A percentile compares a stretch with the other conserved stretches of the same genome.
phyloP scores from a whole-genome alignment of 2,329 filamentous ascomycete species.

The Alternaria triticina region DNA sequence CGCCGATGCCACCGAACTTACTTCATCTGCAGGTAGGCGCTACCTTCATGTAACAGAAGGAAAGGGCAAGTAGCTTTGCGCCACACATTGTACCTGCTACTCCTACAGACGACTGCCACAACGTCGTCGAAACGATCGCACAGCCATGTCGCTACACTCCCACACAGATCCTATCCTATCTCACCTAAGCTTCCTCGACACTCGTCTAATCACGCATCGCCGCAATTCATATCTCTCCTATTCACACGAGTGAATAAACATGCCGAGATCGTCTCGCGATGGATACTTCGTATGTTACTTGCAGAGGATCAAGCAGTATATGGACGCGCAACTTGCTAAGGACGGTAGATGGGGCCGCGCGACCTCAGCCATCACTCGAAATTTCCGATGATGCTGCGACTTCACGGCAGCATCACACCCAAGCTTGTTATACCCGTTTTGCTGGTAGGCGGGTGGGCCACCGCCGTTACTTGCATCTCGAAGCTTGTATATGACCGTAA shows the following conservation, averaged over 20 bases:
- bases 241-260: not conserved
- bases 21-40: not conserved
- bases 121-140: not conserved
- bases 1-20: not conserved
- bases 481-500: constrained; percentile 50
- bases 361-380: constrained; percentile 76
- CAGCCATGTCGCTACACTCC: not conserved
- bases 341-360: constrained; percentile 60
- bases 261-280: not conserved
- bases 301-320: not conserved
- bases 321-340: constrained; percentile 11
- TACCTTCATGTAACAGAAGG: not conserved
- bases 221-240: not conserved
- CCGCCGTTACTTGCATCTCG: constrained; percentile 62
- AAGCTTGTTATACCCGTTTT: constrained; percentile 73
- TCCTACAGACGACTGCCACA: not conserved
- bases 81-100: not conserved
- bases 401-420: constrained; percentile 76
- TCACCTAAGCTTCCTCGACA: not conserved
- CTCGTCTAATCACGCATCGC: not conserved
- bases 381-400: constrained; percentile 74
- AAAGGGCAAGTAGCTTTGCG: not conserved
- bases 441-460: constrained; percentile 69
- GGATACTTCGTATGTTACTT: not conserved
- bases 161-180: not conserved